Evolutionary conservation across 2,329 filamentous ascomycete species (phyloP).

Genomic region (Paramyrothecium sp.): DNA sequence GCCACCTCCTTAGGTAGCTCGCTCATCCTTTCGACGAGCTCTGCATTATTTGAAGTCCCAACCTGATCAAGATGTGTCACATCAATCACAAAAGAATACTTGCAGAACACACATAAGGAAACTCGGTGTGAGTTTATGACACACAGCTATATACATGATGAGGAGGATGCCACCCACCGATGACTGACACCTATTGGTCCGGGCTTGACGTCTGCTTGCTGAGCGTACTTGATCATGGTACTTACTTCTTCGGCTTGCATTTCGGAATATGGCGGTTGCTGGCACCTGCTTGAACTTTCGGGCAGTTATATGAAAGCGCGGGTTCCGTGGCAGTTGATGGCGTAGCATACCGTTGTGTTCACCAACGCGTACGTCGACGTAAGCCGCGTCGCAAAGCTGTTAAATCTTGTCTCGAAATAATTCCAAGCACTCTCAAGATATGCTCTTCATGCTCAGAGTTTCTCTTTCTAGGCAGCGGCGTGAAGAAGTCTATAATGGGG

Average conservation of each 20-base stretch:
- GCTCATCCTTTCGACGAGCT: not conserved
- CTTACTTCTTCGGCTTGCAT: slow-evolving; percentile 9
- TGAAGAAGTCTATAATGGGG: not conserved
- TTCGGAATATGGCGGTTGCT: slow-evolving; percentile 7
- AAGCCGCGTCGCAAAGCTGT: not conserved
- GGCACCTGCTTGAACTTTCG: slow-evolving; percentile 5
- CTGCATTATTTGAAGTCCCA: too few relatives aligned
- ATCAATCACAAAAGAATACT: too few relatives aligned
- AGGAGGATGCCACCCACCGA: not conserved
- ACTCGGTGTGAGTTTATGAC: too few relatives aligned
- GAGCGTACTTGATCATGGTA: not conserved
- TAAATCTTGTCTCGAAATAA: not conserved
- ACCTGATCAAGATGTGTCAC: too few relatives aligned
- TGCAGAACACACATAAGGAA: too few relatives aligned
- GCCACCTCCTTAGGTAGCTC: not conserved
- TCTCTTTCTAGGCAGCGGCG: not conserved
- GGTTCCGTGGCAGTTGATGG: too few relatives aligned
- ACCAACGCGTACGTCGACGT: slow-evolving; percentile 8
- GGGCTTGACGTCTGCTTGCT: not conserved
- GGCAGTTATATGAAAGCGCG: too few relatives aligned
- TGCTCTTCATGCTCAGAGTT: not conserved
- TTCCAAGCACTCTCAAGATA: not conserved
- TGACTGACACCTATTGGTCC: not conserved
- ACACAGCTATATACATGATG: not conserved
- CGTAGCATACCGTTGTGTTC: not conserved